Conservation (phyloP, 352 stramenopile species). For the Elongisporangium anandrum region DNA sequence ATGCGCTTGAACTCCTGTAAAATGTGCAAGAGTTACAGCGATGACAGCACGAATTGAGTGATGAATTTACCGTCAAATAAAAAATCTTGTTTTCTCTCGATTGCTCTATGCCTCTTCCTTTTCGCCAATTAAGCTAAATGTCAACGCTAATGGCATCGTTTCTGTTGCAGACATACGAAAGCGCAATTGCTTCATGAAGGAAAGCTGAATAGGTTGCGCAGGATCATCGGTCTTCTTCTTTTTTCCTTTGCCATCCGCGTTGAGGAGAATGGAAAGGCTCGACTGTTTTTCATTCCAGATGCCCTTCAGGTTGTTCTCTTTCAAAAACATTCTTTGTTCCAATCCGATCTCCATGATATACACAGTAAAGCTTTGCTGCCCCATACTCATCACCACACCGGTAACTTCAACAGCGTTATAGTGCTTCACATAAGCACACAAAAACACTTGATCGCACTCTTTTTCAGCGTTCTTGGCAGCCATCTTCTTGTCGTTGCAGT, state of each 20-base stretch:
- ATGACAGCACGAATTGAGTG: not conserved
- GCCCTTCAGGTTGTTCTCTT: conserved; percentile 30
- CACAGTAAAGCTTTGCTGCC: conserved; percentile 74
- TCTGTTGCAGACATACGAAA: conserved; percentile 63
- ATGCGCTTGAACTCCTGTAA: conserved; percentile 41
- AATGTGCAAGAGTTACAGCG: not conserved
- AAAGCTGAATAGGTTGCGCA: conserved; percentile 23
- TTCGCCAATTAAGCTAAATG: conserved; percentile 47
- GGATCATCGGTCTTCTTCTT: conserved; percentile 6
- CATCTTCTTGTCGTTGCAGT: conserved; percentile 87
- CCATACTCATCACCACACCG: conserved; percentile 66
- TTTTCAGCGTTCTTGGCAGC: conserved; percentile 78
- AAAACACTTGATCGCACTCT: conserved; percentile 71
- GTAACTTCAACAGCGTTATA: conserved; percentile 54
- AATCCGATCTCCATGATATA: conserved; percentile 71
- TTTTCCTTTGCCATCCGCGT: conserved; percentile 6
- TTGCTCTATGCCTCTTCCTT: conserved; percentile 4
- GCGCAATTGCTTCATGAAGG: conserved; percentile 60
- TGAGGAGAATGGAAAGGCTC: conserved; percentile 38
- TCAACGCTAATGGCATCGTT: conserved; percentile 57
- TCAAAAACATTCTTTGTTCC: conserved; percentile 61
- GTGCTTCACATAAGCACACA: conserved; percentile 75
- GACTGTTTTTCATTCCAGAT: conserved; percentile 48
- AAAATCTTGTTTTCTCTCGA: not conserved
- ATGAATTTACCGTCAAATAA: not conserved